Evolutionary conservation across 768 basidiomycete species (phyloP), one percentile per base, ranked within the genome.

Genomic region (Tephrocybe sp.): DNA sequence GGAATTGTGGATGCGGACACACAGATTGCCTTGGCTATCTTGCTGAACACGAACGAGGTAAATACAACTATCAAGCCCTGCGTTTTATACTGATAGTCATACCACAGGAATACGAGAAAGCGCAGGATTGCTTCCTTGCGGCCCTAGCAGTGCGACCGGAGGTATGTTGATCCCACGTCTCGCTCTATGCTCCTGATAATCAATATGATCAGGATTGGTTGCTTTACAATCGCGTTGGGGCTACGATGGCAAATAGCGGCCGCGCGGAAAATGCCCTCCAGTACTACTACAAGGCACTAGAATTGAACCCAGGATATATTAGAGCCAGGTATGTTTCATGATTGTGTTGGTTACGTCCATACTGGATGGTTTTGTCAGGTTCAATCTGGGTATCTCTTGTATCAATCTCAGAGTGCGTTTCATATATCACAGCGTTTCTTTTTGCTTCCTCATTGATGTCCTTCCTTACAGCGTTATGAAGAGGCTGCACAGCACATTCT

Each of bases 41-140:
- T 98, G 60, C 77, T 99, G 64, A 98, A 97, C 66, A 82, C 89
- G 8, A 91, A 85, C 50, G 95, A 97, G 75, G 92, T 91, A 21
- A 72, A 10, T 19, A 18, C 16, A 18, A 25, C n/a, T 24, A 22
- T 27, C 15, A 24, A 10, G 16, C 31, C 41, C 6, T 49, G 11
- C 16, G 27, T 10, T 13, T 5, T 5, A 10, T 42, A 58, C 56
- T n/a, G 47, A 36, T 3, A 11, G 48, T 10, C 33, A 34, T 29
- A 25, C 12, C 45, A 9, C 52, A 94, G 91, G 94, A 97, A 38
- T 98, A 91, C 59, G 76, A 71, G 18, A 94, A 93, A 64, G 93
- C 95, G 0, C 84, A 87, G 52, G 97, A 99, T 64, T 99, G 97
- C 71, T 97, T 99, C 70, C 75, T 76, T 41, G 78, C 94, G 0